A percentile compares a stretch with the other conserved stretches of the same genome.
Conservation (phyloP, 2,329 filamentous ascomycete genomes). For the Fusarium ambrosium region DNA sequence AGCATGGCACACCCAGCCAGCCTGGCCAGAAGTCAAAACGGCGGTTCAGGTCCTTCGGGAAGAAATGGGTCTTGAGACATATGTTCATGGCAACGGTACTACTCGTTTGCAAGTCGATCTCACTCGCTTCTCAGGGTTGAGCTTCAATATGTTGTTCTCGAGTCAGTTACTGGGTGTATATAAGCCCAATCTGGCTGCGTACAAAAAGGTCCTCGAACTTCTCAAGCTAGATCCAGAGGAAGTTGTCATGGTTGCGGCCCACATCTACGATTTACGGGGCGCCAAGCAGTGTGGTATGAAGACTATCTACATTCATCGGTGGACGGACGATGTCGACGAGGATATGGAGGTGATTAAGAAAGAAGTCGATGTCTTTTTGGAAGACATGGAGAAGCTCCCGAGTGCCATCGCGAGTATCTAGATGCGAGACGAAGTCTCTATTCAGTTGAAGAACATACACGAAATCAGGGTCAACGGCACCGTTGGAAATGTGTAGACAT, state of each 20-base stretch:
- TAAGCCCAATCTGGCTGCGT: constrained; percentile 63
- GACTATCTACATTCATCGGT: constrained; percentile 65
- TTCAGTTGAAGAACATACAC: not conserved
- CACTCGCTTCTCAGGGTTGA: constrained; percentile 59
- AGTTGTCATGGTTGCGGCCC: constrained; percentile 65
- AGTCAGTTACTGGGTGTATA: constrained; percentile 63
- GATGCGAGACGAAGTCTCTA: too few species aligned
- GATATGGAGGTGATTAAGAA: constrained; percentile 28
- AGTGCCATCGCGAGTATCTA: constrained; percentile 15
- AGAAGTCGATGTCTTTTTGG: constrained; percentile 35
- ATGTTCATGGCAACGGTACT: constrained; percentile 69
- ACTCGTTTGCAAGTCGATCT: constrained; percentile 68
- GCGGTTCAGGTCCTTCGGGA: constrained; percentile 57
- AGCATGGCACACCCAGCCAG: constrained; percentile 63
- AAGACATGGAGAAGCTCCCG: constrained; percentile 33
- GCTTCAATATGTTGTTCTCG: constrained; percentile 66
- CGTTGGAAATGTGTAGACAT: not conserved
- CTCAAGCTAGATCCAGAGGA: constrained; percentile 61
- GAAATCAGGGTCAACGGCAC: not conserved
- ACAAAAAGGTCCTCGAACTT: constrained; percentile 60
- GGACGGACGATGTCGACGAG: constrained; percentile 66
- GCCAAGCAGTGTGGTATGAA: constrained; percentile 63
- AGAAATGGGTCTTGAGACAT: constrained; percentile 55
- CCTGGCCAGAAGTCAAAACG: constrained; percentile 64
- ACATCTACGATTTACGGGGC: constrained; percentile 66